These are phyloP conservation scores for Chaetomium olivaceum DNA, from an alignment of 2,329 filamentous ascomycete species.

Conservation along the genomic window DNA sequence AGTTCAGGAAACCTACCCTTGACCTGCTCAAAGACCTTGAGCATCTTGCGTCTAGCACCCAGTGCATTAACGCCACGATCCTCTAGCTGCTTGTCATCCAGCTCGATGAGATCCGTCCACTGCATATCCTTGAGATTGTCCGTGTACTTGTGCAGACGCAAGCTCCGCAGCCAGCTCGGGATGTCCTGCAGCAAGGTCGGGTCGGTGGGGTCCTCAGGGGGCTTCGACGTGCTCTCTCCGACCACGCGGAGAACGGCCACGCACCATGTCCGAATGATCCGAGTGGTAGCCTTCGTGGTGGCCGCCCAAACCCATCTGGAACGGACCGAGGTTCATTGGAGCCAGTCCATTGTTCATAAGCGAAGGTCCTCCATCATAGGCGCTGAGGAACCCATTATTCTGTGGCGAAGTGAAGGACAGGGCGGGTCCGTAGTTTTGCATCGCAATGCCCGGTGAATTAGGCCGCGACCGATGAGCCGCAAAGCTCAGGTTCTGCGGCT, in stretches of 20 bases:
- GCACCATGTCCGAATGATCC: slow-evolving; percentile 87
- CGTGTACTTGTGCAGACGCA: slow-evolving; percentile 97
- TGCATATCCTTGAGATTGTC: slow-evolving; percentile 97
- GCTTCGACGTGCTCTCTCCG: slow-evolving; percentile 93
- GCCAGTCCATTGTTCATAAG: slow-evolving; percentile 70
- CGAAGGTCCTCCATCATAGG: slow-evolving; percentile 76
- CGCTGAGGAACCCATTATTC: slow-evolving; percentile 89
- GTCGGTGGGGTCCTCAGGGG: slow-evolving; percentile 95
- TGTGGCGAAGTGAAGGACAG: slow-evolving; percentile 83
- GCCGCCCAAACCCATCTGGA: slow-evolving; percentile 59
- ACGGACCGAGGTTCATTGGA: slow-evolving; percentile 69
- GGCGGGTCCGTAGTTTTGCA: slow-evolving; percentile 69
- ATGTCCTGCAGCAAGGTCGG: slow-evolving; percentile 89
- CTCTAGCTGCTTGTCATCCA: slow-evolving; percentile 92
- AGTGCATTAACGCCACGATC: slow-evolving; percentile 92
- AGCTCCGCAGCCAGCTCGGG: slow-evolving; percentile 89
- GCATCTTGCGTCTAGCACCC: slow-evolving; percentile 93
- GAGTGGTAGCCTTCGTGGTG: slow-evolving; percentile 85
- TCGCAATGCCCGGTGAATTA: slow-evolving; percentile 81
- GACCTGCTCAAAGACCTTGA: slow-evolving; percentile 99
- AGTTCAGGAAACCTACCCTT: slow-evolving; percentile 57
- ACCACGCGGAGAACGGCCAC: slow-evolving; percentile 88
- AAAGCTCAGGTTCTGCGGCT: slow-evolving; percentile 54
- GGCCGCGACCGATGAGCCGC: slow-evolving; percentile 78
- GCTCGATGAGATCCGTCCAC: slow-evolving; percentile 88